Evolutionary conservation across 768 basidiomycete species (phyloP), one percentile per base, ranked within the genome.

Genomic region (Lentinula sp.): DNA sequence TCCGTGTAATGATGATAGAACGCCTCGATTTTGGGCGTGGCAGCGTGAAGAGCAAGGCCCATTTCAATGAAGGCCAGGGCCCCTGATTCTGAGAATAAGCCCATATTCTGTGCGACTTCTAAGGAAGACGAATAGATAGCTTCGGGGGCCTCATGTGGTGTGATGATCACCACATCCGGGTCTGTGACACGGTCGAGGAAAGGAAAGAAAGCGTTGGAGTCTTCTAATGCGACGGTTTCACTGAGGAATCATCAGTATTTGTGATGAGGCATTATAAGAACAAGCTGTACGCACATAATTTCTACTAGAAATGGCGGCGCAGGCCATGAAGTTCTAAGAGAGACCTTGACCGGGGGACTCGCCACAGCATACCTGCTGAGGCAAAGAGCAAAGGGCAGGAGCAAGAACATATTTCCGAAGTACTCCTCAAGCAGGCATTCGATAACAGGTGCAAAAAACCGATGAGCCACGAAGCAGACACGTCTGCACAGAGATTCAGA

Each of bases 21-120:
- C 0, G 95, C 94, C 61, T 93, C 86, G 32, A 98, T 81, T 67
- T 85, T 88, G 0, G 95, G 93, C 0, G 85, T 85, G 6, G 88
- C 81, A 2, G 87, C 82, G 65, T 95, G 92, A 57, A 95, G 77
- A 0, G 85, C 88, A 28, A 98, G 79, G 50, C 85, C 84, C 72
- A 89, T 81, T 63, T 92, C 80, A 12, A 93, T 82, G 1, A 82
- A 77, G 32, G 82, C 80, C 13, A 85, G 66, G 0, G 81, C 72
- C 3, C 81, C 82, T 0, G 80, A 74, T 28, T 80, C 78, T 1
- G 77, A 71, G 3, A 91, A 70, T 41, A 82, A 74, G 0, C 81
- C 82, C 46, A 76, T 72, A 1, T 77, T 63, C 13, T 79, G 69
- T 0, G 84, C 80, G 13, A 82, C 70, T 57, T 86, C 72, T 10